phyloP scores from a whole-genome alignment of 2,329 filamentous ascomycete species.

The Aspergillus glaucus region DNA sequence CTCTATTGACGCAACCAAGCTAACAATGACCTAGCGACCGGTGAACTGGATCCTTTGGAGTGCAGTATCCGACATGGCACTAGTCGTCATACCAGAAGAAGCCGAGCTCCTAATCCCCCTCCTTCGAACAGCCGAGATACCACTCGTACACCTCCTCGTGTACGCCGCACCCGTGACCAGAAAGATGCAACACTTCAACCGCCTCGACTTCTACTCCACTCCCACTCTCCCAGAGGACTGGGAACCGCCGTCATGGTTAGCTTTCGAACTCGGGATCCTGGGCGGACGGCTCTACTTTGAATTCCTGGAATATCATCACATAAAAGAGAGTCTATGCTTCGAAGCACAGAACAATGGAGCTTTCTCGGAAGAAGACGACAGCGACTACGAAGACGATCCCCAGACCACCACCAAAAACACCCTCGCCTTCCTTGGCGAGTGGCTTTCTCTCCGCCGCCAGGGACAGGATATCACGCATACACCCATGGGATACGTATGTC shows the following conservation, averaged over 20 bases:
- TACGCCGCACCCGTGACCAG: slow-evolving; percentile 58
- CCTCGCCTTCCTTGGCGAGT: slow-evolving; percentile 29
- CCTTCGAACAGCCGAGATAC: slow-evolving; percentile 20
- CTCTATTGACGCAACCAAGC: neutral
- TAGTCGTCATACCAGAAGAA: slow-evolving; percentile 60
- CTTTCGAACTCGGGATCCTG: slow-evolving; percentile 54
- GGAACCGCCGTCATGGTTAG: slow-evolving; percentile 48
- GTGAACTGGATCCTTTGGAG: slow-evolving; percentile 61
- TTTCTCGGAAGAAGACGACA: neutral
- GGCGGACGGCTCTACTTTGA: slow-evolving; percentile 53
- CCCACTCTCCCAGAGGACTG: slow-evolving; percentile 41
- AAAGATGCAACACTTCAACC: slow-evolving; percentile 55
- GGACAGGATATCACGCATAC: slow-evolving; percentile 32
- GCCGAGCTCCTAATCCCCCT: slow-evolving; percentile 49
- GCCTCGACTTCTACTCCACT: slow-evolving; percentile 47
- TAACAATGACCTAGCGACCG: slow-evolving; percentile 3
- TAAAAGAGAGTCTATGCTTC: neutral
- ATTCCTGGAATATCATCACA: slow-evolving; percentile 17
- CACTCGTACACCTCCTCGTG: slow-evolving; percentile 42
- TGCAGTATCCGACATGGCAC: slow-evolving; percentile 37
- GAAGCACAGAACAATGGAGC: neutral
- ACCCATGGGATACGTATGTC: slow-evolving; percentile 31
- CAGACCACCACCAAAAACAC: slow-evolving; percentile 16
- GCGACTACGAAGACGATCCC: neutral
- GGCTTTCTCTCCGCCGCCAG: slow-evolving; percentile 25